Base-by-base conservation (phyloP, 1,284 basidiomycete species). In the Trichosporon coremiiforme region DNA sequence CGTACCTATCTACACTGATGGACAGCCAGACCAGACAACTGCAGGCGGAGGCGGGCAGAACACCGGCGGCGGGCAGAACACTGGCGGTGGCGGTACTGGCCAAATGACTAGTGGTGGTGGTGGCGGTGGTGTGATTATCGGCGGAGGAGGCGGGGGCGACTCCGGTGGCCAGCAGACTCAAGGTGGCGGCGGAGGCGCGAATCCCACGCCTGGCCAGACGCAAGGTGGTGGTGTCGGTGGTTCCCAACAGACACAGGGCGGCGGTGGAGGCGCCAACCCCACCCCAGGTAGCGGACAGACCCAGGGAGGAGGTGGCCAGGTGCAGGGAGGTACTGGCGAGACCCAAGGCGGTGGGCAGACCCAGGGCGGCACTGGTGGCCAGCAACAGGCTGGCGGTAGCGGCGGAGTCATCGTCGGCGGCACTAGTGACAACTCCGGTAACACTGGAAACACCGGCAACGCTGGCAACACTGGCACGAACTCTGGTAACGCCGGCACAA, bases 401-500 rank as follows among this genome's bases (percentile, higher is more conserved):
- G 55, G 55, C 15, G 55, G 55, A 15, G 55, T 57, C 55, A 57
- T 57, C 22, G 55, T 57, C n/a, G 55, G 55, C 25, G 55, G 55
- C 50, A n/a, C n/a, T n/a, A n/a, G n/a, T n/a, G n/a, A n/a, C n/a
- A n/a, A n/a, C n/a, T n/a, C n/a, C n/a, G 50, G 22, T 8, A 53
- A 25, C 22, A 25, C 29, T 6, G 55, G 55, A 22, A 29, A 31
- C 25, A 17, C 25, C 4, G 22, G 55, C 6, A 57, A 31, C 25
- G 8, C 55, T 6, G 55, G 55, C 29, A 13, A 9, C 25, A 6
- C 25, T 4, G 22, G 55, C 12, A 31, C 25, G 29, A 57, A 13
- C 55, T 4, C 25, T 13, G 55, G 29, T 8, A 29, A 57, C 25
- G 15, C 55, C 29, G 12, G 4, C n/a, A n/a, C n/a, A n/a, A n/a